Conservation (phyloP, 2,329 filamentous ascomycete species). For the Neophaeococcomyces aloes region DNA sequence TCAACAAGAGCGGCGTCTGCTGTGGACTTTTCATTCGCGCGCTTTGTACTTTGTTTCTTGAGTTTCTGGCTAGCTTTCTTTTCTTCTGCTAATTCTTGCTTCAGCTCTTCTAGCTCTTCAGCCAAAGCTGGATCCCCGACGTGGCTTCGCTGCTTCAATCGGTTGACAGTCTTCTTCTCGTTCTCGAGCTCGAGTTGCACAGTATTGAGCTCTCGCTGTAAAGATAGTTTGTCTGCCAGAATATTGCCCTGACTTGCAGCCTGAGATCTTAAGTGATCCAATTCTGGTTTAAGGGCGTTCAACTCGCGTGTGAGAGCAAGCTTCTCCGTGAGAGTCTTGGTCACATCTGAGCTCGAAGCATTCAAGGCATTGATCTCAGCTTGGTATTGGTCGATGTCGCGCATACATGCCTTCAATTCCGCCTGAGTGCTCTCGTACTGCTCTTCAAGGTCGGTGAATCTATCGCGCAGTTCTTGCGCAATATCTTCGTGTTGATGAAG, state of each 20-base stretch:
- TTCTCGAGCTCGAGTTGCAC: constrained; percentile 74
- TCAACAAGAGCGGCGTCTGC: constrained; percentile 5
- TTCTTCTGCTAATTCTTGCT: constrained; percentile 41
- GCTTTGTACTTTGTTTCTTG: constrained; percentile 34
- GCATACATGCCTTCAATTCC: constrained; percentile 41
- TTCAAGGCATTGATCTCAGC: constrained; percentile 61
- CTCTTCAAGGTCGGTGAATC: constrained; percentile 30
- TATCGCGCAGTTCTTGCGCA: constrained; percentile 38
- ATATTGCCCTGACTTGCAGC: constrained; percentile 53
- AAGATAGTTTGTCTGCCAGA: constrained; percentile 65
- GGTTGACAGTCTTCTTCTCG: constrained; percentile 60
- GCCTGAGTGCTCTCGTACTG: constrained; percentile 41
- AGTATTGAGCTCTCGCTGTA: constrained; percentile 67
- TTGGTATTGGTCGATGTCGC: constrained; percentile 48
- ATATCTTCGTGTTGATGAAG: constrained; percentile 41
- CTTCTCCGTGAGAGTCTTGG: constrained; percentile 58
- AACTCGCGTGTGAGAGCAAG: constrained; percentile 51
- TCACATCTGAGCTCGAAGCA: constrained; percentile 56
- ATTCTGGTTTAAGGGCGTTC: constrained; percentile 47
- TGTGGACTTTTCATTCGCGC: not conserved
- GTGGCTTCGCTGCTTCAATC: constrained; percentile 41
- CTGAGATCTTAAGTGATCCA: constrained; percentile 53
- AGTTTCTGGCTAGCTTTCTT: constrained; percentile 36
- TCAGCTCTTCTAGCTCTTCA: constrained; percentile 37
- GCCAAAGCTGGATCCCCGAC: constrained; percentile 33